Base-by-base conservation (phyloP, 2,329 filamentous ascomycete species). In the Fusarium vanettenii region DNA sequence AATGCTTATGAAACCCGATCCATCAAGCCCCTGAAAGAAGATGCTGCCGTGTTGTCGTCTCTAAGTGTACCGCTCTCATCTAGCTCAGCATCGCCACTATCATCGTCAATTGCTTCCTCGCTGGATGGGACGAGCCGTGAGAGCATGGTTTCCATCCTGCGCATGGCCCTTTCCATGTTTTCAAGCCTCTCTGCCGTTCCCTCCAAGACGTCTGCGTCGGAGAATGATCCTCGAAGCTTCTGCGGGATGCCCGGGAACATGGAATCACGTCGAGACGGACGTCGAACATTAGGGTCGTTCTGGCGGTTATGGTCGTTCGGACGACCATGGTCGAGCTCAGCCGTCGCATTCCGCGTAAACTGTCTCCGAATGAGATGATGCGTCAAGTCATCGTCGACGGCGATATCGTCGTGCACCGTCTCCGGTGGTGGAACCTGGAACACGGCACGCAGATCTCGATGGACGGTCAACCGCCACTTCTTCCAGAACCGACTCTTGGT, bases 381-480 rank as follows among this genome's bases (percentile, higher is more conserved):
- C 9, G 88, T 90, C 72, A 91, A 80, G 64, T 90, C 86, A 73
- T 92, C 90, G 72, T 91, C 89, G 6, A 88, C 88, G 1, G 88
- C 84, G 48, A 91, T 91, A 55, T 90, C 89, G 16, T 88, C 83
- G 59, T 88, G 85, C 6, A 91, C 86, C 33, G 85, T 86, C 59
- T 92, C 89, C 3, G 93, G 93, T 6, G 92, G 92, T 45, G 92
- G 88, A 29, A 92, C 87, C 61, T 94, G 91, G 72, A 95, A 95
- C 2, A 95, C 93, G 13, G 91, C 89, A 55, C 92, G 89, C 37
- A 95, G 86, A 79, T 94, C 93, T 22, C 92, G 89, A 80, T 95
- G 92, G 10, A 91, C 91, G 8, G 91, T 92, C 79, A 95, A 90
- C 56, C 89, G 87, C 84, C 89, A 92, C 80, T 89, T 90, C 75